Conservation (phyloP, 805 yeast genomes). For the Pichia exigua region DNA sequence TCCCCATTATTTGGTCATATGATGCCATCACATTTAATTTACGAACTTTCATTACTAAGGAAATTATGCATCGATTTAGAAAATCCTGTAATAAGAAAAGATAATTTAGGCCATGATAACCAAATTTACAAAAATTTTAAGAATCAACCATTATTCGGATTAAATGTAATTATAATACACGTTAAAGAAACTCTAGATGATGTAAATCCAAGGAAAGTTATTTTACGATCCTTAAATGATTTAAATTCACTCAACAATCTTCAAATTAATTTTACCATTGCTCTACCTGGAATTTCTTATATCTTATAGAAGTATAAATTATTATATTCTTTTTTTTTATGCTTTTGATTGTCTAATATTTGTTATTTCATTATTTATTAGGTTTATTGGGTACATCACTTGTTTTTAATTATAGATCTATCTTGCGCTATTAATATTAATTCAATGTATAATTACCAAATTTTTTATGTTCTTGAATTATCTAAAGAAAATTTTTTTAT, state of each 20-base stretch:
- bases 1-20: constrained; percentile 71
- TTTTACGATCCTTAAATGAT: constrained; percentile 41
- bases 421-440: not conserved
- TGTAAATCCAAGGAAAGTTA: constrained; percentile 50
- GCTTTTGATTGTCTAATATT: not conserved
- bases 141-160: constrained; percentile 32
- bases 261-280: constrained; percentile 42
- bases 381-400: not conserved
- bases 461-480: not conserved
- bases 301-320: constrained; percentile 5
- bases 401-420: not conserved
- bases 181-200: constrained; percentile 36
- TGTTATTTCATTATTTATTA: not conserved
- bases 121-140: constrained; percentile 12
- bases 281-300: constrained; percentile 46
- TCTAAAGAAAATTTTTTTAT: not conserved
- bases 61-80: constrained; percentile 16
- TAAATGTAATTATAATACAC: constrained; percentile 46
- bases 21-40: constrained; percentile 55
- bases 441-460: not conserved
- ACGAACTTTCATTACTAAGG: constrained; percentile 39
- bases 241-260: constrained; percentile 31
- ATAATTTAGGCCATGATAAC: not conserved
- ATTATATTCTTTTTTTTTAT: not conserved
- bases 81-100: not conserved